These are phyloP conservation scores for Oryza brachyantha DNA, from an alignment of 176 grass and related monocot species.

Conservation along the genomic window DNA sequence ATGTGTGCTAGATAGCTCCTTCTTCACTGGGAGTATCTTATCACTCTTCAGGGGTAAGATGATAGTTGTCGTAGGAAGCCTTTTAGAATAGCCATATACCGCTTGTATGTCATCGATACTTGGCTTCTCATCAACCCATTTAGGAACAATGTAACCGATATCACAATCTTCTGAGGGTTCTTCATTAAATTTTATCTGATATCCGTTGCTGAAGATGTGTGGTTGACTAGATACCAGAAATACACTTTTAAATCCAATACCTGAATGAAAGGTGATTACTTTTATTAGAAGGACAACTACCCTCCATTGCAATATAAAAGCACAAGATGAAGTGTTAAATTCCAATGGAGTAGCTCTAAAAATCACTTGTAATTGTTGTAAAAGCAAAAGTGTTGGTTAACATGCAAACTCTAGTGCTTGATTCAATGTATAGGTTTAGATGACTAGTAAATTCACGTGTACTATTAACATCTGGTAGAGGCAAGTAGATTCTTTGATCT, in stretches of 20 bases:
- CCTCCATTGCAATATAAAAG: no score
- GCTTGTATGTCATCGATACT: slow-evolving; percentile 43
- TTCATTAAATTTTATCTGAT: slow-evolving; percentile 80
- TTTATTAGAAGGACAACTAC: no score
- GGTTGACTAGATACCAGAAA: slow-evolving; percentile 67
- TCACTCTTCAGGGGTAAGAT: slow-evolving; percentile 60
- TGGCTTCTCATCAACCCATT: slow-evolving; percentile 62
- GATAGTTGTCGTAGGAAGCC: slow-evolving; percentile 58
- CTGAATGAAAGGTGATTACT: slow-evolving; percentile 28
- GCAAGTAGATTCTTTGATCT: no score
- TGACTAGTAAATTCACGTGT: no score
- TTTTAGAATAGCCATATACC: slow-evolving; percentile 46
- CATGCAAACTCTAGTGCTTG: no score
- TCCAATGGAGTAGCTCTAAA: not conserved
- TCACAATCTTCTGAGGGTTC: slow-evolving; percentile 60
- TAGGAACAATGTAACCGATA: slow-evolving; percentile 77
- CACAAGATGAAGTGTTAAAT: not conserved
- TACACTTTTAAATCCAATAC: slow-evolving; percentile 91
- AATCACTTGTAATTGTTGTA: not conserved
- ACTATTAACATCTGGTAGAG: no score
- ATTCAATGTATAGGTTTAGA: no score
- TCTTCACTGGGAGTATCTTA: slow-evolving; percentile 58
- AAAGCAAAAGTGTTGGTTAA: not conserved
- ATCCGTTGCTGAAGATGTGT: slow-evolving; percentile 82
- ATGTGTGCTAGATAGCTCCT: slow-evolving; percentile 64